phyloP scores from a whole-genome alignment of 2,329 filamentous ascomycete genomes.

The Hymenoscyphus repandus region DNA sequence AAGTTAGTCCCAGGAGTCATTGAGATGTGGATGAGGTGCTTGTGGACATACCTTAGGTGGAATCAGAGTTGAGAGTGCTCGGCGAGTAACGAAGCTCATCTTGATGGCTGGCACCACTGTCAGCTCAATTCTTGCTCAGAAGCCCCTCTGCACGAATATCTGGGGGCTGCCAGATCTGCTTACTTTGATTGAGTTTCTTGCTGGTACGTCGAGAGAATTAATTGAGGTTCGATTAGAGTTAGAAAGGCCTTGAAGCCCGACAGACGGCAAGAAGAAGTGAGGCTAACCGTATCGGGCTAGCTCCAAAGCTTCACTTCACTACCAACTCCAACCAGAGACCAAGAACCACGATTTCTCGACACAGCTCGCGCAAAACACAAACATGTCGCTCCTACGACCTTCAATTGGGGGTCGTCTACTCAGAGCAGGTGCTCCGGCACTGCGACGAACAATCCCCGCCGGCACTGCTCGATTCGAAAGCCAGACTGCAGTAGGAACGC shows the following conservation, averaged over 20 bases:
- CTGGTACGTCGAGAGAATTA: slow-evolving; percentile 20
- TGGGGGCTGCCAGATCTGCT: not conserved
- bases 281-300: not conserved
- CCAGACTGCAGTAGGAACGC: slow-evolving; percentile 37
- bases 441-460: slow-evolving; percentile 35
- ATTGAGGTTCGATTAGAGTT: slow-evolving; percentile 14
- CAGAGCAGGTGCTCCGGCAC: slow-evolving; percentile 38
- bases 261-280: not conserved
- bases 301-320: not conserved
- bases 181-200: slow-evolving; percentile 29
- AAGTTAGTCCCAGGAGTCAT: slow-evolving; percentile 10
- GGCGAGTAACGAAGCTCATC: slow-evolving; percentile 90
- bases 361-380: slow-evolving; percentile 22
- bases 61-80: slow-evolving; percentile 96
- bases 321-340: slow-evolving; percentile 2
- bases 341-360: slow-evolving; percentile 4
- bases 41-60: slow-evolving; percentile 79
- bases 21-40: not conserved
- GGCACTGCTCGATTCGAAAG: slow-evolving; percentile 48
- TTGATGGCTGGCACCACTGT: slow-evolving; percentile 40
- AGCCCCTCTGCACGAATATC: not conserved
- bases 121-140: slow-evolving; percentile 28
- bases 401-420: slow-evolving; percentile 48
- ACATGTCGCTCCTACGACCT: slow-evolving; percentile 63
- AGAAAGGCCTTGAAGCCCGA: slow-evolving; percentile 18